These are phyloP conservation scores for Nitzschia palea DNA, from an alignment of 108 stramenopile species.

Conservation along the genomic window DNA sequence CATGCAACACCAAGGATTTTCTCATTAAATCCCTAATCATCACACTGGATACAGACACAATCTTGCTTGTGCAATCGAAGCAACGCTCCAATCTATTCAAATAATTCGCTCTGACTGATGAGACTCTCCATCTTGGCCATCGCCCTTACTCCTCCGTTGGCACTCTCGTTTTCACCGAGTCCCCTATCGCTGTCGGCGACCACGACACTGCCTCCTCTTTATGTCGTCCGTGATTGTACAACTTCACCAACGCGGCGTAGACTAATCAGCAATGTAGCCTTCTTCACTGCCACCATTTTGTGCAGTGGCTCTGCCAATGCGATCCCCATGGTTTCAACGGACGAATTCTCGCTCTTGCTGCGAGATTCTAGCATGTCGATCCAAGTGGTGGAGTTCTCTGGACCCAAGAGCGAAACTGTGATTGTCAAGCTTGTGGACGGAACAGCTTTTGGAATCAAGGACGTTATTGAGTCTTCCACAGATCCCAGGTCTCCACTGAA, in stretches of 20 bases:
- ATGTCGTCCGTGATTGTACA: not conserved
- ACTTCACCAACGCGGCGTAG: not conserved
- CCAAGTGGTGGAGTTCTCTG: constrained; percentile 70
- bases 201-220: not conserved
- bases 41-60: too few relatives aligned
- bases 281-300: not conserved
- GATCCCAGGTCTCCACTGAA: constrained; percentile 82
- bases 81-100: too few relatives aligned
- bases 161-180: too few relatives aligned
- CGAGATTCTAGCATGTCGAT: constrained; percentile 65
- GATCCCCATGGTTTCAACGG: constrained; percentile 67
- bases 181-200: too few relatives aligned
- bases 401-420: constrained; percentile 66
- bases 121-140: too few relatives aligned
- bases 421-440: constrained; percentile 75
- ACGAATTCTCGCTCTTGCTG: constrained; percentile 73
- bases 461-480: constrained; percentile 63
- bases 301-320: constrained; percentile 26
- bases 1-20: too few relatives aligned
- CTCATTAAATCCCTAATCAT: too few relatives aligned
- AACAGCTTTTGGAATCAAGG: constrained; percentile 73
- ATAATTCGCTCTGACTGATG: too few relatives aligned
- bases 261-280: not conserved
- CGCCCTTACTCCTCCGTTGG: too few relatives aligned
- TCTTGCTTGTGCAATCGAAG: too few relatives aligned